phyloP scores from a whole-genome alignment of 768 basidiomycete species.

The Podaxis carcinomalis region DNA sequence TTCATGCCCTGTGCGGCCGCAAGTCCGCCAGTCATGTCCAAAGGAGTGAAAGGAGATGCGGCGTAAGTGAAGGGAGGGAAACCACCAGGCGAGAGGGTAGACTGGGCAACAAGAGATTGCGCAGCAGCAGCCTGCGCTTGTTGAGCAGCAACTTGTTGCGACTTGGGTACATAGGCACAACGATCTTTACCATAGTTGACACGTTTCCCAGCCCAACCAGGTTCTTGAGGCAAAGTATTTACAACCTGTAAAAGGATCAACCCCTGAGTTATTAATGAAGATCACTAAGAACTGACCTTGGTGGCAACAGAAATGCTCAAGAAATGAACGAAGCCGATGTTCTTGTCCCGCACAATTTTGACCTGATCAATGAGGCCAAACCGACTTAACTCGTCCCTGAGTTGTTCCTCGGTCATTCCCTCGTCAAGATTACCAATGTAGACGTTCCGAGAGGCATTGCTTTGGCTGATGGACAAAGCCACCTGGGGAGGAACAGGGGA shows the following conservation, averaged over 20 bases:
- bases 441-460: conserved; percentile 93
- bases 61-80: conserved; percentile 49
- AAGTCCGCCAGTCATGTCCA: conserved; percentile 26
- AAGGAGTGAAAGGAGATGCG: conserved; percentile 35
- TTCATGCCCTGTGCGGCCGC: conserved; percentile 59
- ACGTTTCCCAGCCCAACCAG: conserved; percentile 91
- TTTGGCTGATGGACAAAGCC: conserved; percentile 82
- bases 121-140: conserved; percentile 86
- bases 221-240: conserved; percentile 85
- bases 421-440: conserved; percentile 95
- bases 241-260: conserved; percentile 61
- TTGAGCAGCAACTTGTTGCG: conserved; percentile 84
- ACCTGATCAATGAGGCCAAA: conserved; percentile 99
- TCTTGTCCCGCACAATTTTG: conserved; percentile 99
- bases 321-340: conserved; percentile 99
- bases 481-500: conserved; percentile 85
- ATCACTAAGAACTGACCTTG: conserved; percentile 56
- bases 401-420: conserved; percentile 82
- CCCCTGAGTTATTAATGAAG: conserved; percentile 2
- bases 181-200: conserved; percentile 99
- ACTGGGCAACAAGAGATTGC: conserved; percentile 64
- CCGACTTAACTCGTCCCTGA: conserved; percentile 86
- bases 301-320: conserved; percentile 91
- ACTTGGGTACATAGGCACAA: conserved; percentile 96
- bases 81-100: conserved; percentile 29